Evolutionary conservation across 148 eudicot genomes (phyloP).

Genomic region (Persicaria maculosa): DNA sequence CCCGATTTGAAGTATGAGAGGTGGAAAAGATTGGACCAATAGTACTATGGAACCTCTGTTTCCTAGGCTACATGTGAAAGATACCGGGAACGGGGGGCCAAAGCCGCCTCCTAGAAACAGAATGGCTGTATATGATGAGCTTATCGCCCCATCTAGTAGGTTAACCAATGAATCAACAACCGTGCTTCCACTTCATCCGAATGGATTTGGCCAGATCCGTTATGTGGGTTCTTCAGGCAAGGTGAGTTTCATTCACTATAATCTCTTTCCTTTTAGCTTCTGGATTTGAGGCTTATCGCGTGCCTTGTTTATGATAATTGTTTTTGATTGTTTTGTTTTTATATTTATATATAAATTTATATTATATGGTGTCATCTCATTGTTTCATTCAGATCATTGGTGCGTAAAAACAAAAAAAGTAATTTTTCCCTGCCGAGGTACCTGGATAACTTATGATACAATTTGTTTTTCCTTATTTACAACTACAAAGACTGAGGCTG

Average conservation of each 20-base stretch:
- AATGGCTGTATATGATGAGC: slow-evolving; percentile 95
- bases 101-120: slow-evolving; percentile 94
- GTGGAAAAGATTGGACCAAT: background rate
- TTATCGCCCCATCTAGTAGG: slow-evolving; percentile 70
- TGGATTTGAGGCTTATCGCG: background rate
- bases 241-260: background rate
- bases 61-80: slow-evolving; percentile 88
- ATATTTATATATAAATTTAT: background rate
- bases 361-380: background rate
- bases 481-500: no score
- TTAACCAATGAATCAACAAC: slow-evolving; percentile 21
- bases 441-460: background rate
- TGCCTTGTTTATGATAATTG: background rate
- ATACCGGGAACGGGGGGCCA: slow-evolving; percentile 90
- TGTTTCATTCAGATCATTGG: background rate
- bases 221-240: background rate
- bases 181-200: background rate
- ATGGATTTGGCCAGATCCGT: background rate
- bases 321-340: background rate
- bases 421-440: background rate
- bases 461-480: no score
- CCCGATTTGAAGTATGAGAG: background rate
- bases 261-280: background rate
- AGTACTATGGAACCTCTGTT: slow-evolving; percentile 72
- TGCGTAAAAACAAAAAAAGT: background rate